phyloP scores from a whole-genome alignment of 2,329 filamentous ascomycete species.

The Colletotrichum graminicola region DNA sequence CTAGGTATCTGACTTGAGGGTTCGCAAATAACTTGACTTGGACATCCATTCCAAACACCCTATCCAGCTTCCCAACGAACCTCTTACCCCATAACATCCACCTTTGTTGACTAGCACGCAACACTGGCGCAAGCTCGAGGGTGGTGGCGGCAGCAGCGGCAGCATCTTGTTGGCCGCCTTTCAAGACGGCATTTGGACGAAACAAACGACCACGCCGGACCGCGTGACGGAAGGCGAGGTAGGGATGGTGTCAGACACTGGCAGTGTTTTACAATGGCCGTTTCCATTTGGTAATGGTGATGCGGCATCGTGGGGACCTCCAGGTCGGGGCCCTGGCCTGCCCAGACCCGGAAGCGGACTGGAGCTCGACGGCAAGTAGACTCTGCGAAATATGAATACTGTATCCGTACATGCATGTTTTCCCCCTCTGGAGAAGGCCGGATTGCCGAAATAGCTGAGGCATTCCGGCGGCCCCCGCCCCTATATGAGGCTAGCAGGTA shows the following conservation, averaged over 20 bases:
- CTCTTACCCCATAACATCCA: conserved; percentile 7
- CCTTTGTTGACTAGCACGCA: conserved; percentile 26
- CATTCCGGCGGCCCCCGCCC: background rate
- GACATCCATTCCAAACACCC: conserved; percentile 2
- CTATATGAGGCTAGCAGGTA: background rate
- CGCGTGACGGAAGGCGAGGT: conserved; percentile 24
- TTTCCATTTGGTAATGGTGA: conserved; percentile 42
- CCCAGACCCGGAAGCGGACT: background rate
- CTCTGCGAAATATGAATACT: background rate
- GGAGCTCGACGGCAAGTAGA: background rate
- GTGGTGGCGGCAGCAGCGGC: background rate
- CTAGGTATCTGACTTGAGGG: background rate
- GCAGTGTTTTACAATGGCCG: conserved; percentile 40
- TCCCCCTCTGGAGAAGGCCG: background rate
- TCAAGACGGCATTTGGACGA: conserved; percentile 25
- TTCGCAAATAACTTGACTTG: background rate
- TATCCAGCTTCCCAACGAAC: conserved; percentile 1
- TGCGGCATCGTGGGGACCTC: conserved; percentile 35
- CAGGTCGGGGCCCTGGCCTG: conserved; percentile 30
- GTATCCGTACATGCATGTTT: background rate
- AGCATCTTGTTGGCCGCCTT: background rate
- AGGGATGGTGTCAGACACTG: conserved; percentile 26
- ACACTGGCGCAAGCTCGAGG: conserved; percentile 22
- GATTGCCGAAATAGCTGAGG: background rate
- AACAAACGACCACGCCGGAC: conserved; percentile 33